Evolutionary conservation across 192 early-diverging fungal species (phyloP), one percentile per base, ranked within the genome.

Genomic region (Coemansia sp.): DNA sequence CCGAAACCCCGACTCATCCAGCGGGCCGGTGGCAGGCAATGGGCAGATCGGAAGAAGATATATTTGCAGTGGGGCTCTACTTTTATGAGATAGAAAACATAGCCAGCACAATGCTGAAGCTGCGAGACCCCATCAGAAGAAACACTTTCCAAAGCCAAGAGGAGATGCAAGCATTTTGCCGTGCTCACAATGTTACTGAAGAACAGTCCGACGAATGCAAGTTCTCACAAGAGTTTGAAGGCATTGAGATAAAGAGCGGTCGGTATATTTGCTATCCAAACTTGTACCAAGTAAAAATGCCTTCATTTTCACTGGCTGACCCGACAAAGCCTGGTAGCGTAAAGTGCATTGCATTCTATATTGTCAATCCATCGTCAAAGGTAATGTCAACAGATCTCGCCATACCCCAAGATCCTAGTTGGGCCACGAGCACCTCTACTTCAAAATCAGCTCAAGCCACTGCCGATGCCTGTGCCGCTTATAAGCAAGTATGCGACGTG

Each of bases 51-150:
- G 83, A 87, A 69, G 92, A 94, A 65, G 68, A 76, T 37, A 91
- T 94, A 24, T 76, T 89, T 4, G 90, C 92, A 0, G 87, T 88
- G 0, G 92, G 90, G 7, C 79, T 92, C 38, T 87, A 87, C 67
- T 92, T 91, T 72, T 91, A 90, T 68, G 81, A 84, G 47, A 63
- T 87, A 0, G 85, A 86, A 15, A 91, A 94, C 82, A 87, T 92
- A 42, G 86, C 20, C 46, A 49, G 0, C 46, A 9, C 46, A 6
- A 25, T 6, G 46, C 19, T 49, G 22, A 25, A 25, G 46, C 8
- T 49, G 20, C 46, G 46, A 0, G 46, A 49, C 6, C 46, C 46
- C n/a, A 20, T 49, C 19, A 11, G n/a, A 38, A 11, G 6, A 38
- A 7, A 11, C 6, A 5, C 10, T 7, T 11, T 38, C 10, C 10